Conservation (phyloP, 2,329 filamentous ascomycete species). For the Sphaerulina vaccinii region DNA sequence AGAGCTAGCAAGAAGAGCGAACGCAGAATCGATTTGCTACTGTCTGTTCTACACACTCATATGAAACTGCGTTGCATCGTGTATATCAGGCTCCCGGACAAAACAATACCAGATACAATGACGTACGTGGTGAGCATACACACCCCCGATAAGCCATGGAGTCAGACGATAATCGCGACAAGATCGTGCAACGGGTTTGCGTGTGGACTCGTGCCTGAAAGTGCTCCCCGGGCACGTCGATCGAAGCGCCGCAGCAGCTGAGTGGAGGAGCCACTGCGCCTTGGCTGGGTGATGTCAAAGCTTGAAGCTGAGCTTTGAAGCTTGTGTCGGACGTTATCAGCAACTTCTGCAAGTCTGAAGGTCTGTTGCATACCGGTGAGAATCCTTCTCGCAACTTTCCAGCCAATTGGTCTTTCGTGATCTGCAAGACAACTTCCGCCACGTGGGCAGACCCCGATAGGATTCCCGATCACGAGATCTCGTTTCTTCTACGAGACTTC, state of each 20-base stretch:
- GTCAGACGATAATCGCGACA: not conserved
- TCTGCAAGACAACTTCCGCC: not conserved
- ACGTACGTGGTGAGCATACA: not conserved
- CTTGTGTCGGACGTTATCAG: not conserved
- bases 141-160: not conserved
- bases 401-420: not conserved
- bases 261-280: not conserved
- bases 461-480: conserved; percentile 2
- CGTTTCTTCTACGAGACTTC: not conserved
- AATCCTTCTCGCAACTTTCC: not conserved
- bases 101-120: not conserved
- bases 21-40: not conserved
- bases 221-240: not conserved
- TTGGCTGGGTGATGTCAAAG: no score
- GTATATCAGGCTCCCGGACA: not conserved
- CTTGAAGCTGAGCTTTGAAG: not conserved
- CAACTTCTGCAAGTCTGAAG: not conserved
- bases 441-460: not conserved
- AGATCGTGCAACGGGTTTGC: not conserved
- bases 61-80: not conserved
- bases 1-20: not conserved
- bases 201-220: not conserved
- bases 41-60: not conserved
- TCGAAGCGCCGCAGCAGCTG: not conserved
- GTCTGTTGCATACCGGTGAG: not conserved